A percentile compares a stretch with the other conserved stretches of the same genome.
These are phyloP conservation scores for Candida multigemmis DNA, from an alignment of 805 yeast genomes.

Conservation along the genomic window DNA sequence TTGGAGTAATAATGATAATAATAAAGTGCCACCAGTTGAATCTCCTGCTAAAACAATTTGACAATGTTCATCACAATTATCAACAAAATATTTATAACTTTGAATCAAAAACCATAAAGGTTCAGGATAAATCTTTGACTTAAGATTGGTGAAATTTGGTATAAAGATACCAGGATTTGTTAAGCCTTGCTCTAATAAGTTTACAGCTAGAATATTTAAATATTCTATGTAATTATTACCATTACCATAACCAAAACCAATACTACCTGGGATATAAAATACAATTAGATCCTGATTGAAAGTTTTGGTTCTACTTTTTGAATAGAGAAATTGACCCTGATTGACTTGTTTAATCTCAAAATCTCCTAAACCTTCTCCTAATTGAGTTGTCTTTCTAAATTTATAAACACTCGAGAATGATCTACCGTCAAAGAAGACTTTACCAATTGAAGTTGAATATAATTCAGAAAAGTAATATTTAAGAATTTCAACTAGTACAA, in stretches of 20 bases:
- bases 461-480: slow-evolving; percentile 3
- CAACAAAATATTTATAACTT: slow-evolving; percentile 20
- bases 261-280: slow-evolving; percentile 37
- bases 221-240: slow-evolving; percentile 39
- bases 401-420: slow-evolving; percentile 21
- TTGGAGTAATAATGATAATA: slow-evolving; percentile 24
- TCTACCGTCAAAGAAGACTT: slow-evolving; percentile 6
- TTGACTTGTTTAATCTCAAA: slow-evolving; percentile 8
- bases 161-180: slow-evolving; percentile 36
- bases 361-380: slow-evolving; percentile 24
- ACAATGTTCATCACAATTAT: slow-evolving; percentile 2
- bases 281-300: slow-evolving; percentile 29
- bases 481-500: slow-evolving; percentile 4
- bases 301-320: slow-evolving; percentile 12
- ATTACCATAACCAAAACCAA: slow-evolving; percentile 12
- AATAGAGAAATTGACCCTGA: slow-evolving; percentile 21
- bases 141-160: slow-evolving; percentile 5
- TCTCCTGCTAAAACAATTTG: slow-evolving; percentile 23
- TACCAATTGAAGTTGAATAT: not conserved
- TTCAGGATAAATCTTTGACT: slow-evolving; percentile 8
- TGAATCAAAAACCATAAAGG: slow-evolving; percentile 14
- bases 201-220: slow-evolving; percentile 27
- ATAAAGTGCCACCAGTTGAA: slow-evolving; percentile 39
- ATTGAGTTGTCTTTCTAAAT: slow-evolving; percentile 18
- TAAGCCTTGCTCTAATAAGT: slow-evolving; percentile 41